phyloP scores from a whole-genome alignment of 1,139 yeast genomes.

The Debaryomyces sp. region DNA sequence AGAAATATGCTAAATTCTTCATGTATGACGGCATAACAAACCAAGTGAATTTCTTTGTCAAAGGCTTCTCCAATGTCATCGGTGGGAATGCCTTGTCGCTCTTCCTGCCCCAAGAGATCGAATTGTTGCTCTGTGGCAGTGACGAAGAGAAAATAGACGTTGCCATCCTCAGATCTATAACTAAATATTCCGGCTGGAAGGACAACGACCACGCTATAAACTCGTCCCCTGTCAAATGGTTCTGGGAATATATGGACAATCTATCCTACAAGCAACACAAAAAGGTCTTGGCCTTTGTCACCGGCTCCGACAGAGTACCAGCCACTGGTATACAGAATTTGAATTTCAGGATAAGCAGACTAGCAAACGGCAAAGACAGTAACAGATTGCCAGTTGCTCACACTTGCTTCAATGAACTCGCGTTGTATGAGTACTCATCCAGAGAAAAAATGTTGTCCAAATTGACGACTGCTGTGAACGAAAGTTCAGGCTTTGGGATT shows the following conservation, averaged over 20 bases:
- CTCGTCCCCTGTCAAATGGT: slow-evolving; percentile 63
- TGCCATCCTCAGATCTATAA: slow-evolving; percentile 65
- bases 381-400: slow-evolving; percentile 80
- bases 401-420: slow-evolving; percentile 90
- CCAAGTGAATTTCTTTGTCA: slow-evolving; percentile 60
- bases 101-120: slow-evolving; percentile 81
- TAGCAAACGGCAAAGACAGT: slow-evolving; percentile 47
- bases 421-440: slow-evolving; percentile 65
- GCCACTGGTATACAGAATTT: slow-evolving; percentile 86
- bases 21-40: slow-evolving; percentile 54
- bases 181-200: slow-evolving; percentile 70
- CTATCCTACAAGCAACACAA: slow-evolving; percentile 55
- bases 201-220: slow-evolving; percentile 35
- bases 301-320: slow-evolving; percentile 91
- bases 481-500: slow-evolving; percentile 86
- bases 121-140: slow-evolving; percentile 77
- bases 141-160: slow-evolving; percentile 68
- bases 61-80: slow-evolving; percentile 75
- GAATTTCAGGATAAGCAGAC: slow-evolving; percentile 62
- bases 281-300: slow-evolving; percentile 70
- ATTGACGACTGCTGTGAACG: slow-evolving; percentile 66
- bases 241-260: slow-evolving; percentile 72
- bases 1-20: slow-evolving; percentile 61
- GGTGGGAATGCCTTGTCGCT: slow-evolving; percentile 80
- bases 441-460: slow-evolving; percentile 57